These are phyloP conservation scores for Pistacia vera DNA, from an alignment of 345 rosid genomes.

Conservation along the genomic window DNA sequence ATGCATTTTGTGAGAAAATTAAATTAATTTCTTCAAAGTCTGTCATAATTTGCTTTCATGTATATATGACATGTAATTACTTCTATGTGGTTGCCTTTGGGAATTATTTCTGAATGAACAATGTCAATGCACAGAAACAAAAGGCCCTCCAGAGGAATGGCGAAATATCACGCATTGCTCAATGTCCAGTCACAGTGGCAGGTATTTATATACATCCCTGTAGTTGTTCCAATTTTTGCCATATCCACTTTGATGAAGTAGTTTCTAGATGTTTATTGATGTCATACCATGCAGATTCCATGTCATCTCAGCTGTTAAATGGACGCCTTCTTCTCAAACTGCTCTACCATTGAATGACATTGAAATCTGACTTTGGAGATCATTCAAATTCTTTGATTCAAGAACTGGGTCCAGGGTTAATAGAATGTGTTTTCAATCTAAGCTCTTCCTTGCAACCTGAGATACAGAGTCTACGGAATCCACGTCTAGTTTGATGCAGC, in stretches of 20 bases:
- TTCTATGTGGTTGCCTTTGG: background rate
- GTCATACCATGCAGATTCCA: slow-evolving; percentile 53
- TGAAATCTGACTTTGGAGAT: slow-evolving; percentile 54
- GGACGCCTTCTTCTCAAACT: slow-evolving; percentile 36
- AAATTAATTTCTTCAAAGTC: background rate
- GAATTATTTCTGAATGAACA: slow-evolving; percentile 1
- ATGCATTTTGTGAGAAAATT: background rate
- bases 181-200: slow-evolving; percentile 47
- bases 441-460: slow-evolving; percentile 47
- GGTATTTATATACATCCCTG: slow-evolving; percentile 45
- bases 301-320: slow-evolving; percentile 44
- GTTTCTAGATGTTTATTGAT: slow-evolving; percentile 19
- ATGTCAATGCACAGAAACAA: slow-evolving; percentile 62
- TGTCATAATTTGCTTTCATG: background rate
- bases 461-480: slow-evolving; percentile 46
- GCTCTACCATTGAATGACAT: slow-evolving; percentile 47
- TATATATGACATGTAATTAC: background rate
- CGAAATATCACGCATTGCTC: slow-evolving; percentile 49
- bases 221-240: background rate
- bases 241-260: slow-evolving; percentile 12
- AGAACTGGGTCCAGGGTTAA: slow-evolving; percentile 65
- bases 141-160: slow-evolving; percentile 54
- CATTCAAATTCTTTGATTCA: slow-evolving; percentile 60
- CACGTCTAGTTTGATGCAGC: slow-evolving; percentile 44
- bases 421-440: slow-evolving; percentile 46